Percentiles rank a stretch among this genome's conserved stretches.
These are phyloP conservation scores for Cryptococcus sp. DNA, from an alignment of 1,284 basidiomycete genomes.

Conservation along the genomic window DNA sequence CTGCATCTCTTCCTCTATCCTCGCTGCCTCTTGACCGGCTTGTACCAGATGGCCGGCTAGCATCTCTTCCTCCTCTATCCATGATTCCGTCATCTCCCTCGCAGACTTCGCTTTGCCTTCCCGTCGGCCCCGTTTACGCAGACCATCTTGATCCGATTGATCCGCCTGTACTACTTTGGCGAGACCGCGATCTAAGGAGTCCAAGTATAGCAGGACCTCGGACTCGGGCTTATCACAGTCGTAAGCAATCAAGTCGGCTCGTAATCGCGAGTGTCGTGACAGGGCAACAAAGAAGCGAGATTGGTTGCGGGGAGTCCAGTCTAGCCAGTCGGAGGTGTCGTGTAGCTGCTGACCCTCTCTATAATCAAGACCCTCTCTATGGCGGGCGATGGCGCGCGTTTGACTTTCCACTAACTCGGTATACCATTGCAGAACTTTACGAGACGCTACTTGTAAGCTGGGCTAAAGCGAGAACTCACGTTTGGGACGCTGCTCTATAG, in stretches of 20 bases:
- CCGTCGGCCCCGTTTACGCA: constrained; percentile 12
- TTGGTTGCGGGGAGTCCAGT: constrained; percentile 2
- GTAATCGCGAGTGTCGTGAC: constrained; percentile 59
- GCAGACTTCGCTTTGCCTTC: constrained; percentile 31
- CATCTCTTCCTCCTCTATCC: constrained; percentile 60
- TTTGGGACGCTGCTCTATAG: no score
- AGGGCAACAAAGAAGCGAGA: constrained; percentile 63
- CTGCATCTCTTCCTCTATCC: not conserved
- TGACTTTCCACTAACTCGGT: no score
- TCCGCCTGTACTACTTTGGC: constrained; percentile 8
- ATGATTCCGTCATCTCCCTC: constrained; percentile 57
- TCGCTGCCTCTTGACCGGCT: not conserved
- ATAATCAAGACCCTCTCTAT: no score
- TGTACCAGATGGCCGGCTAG: constrained; percentile 48
- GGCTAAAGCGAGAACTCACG: no score
- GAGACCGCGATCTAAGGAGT: constrained; percentile 46
- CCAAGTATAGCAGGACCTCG: constrained; percentile 62
- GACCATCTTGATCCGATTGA: not conserved
- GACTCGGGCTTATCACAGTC: constrained; percentile 57
- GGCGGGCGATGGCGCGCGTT: no score
- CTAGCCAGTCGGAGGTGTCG: not conserved
- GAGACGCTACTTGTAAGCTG: no score
- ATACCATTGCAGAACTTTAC: no score
- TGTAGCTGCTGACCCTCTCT: no score
- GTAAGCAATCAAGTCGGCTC: constrained; percentile 67